Conservation (phyloP, 306 rosid genomes). For the Erythrophleum fordii region DNA sequence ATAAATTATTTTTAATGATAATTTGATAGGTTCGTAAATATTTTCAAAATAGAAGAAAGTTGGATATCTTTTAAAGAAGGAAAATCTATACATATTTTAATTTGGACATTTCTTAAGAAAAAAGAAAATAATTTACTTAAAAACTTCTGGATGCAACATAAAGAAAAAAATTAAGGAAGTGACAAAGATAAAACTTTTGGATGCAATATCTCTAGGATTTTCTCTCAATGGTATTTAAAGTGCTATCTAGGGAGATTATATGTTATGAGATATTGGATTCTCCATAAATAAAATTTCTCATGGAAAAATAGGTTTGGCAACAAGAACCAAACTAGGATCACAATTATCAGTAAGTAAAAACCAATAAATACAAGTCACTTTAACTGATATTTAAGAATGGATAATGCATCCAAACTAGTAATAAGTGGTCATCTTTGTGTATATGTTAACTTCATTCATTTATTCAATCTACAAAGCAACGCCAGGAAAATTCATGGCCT, state of each 20-base stretch:
- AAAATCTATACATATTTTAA: too few species aligned
- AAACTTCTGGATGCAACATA: too few species aligned
- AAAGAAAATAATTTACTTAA: too few species aligned
- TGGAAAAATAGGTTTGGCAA: slow-evolving; percentile 16
- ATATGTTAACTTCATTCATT: slow-evolving; percentile 23
- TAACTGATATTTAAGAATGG: neutral
- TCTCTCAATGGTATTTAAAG: neutral
- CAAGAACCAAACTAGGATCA: slow-evolving; percentile 9
- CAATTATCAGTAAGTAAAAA: neutral
- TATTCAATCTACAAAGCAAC: slow-evolving; percentile 42
- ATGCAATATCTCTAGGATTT: too few species aligned
- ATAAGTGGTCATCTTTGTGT: slow-evolving; percentile 26
- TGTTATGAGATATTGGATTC: neutral
- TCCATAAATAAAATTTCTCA: slow-evolving; percentile 3
- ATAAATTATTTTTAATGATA: too few species aligned
- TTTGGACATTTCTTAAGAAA: too few species aligned
- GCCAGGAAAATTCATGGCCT: slow-evolving; percentile 28
- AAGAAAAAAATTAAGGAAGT: too few species aligned
- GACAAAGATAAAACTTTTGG: too few species aligned
- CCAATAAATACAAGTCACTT: slow-evolving; percentile 15
- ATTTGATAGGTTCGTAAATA: too few species aligned
- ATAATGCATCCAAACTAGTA: slow-evolving; percentile 35
- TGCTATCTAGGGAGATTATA: neutral
- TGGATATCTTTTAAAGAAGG: too few species aligned
- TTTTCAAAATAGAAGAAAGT: too few species aligned